phyloP scores from a whole-genome alignment of 192 early-diverging fungal species.

The Neocallimastix lanati region DNA sequence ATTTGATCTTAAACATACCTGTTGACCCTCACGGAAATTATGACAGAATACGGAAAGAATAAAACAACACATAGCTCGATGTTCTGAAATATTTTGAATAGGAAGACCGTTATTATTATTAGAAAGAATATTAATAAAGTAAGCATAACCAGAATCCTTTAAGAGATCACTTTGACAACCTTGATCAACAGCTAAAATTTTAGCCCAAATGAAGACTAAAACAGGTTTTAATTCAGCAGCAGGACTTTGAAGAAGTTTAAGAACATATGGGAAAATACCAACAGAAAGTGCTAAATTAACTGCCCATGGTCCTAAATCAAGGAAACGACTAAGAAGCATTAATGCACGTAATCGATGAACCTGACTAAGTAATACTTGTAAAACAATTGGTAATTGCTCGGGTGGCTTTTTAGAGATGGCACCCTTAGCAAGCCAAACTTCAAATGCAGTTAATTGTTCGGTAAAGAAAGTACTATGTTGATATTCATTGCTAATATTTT shows the following conservation, averaged over 20 bases:
- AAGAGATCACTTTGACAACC: slow-evolving; percentile 76
- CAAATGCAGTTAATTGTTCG: slow-evolving; percentile 92
- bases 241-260: slow-evolving; percentile 82
- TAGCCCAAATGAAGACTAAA: slow-evolving; percentile 92
- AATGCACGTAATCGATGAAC: slow-evolving; percentile 82
- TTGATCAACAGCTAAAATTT: slow-evolving; percentile 81
- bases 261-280: slow-evolving; percentile 92
- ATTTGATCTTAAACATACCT: slow-evolving; percentile 55
- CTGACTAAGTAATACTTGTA: slow-evolving; percentile 90
- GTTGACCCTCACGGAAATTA: slow-evolving; percentile 64
- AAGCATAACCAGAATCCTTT: slow-evolving; percentile 76
- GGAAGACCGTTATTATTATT: slow-evolving; percentile 47
- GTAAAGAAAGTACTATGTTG: slow-evolving; percentile 77
- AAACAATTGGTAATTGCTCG: slow-evolving; percentile 83
- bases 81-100: slow-evolving; percentile 62
- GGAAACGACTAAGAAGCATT: slow-evolving; percentile 57
- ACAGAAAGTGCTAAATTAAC: slow-evolving; percentile 83
- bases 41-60: slow-evolving; percentile 83
- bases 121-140: slow-evolving; percentile 79
- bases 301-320: slow-evolving; percentile 19
- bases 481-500: slow-evolving; percentile 28
- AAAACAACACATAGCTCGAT: slow-evolving; percentile 88
- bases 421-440: slow-evolving; percentile 81
- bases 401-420: slow-evolving; percentile 56
- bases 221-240: slow-evolving; percentile 84